Evolutionary conservation across 768 basidiomycete species (phyloP).

Genomic region (Rhodosporidiobolus sp.): DNA sequence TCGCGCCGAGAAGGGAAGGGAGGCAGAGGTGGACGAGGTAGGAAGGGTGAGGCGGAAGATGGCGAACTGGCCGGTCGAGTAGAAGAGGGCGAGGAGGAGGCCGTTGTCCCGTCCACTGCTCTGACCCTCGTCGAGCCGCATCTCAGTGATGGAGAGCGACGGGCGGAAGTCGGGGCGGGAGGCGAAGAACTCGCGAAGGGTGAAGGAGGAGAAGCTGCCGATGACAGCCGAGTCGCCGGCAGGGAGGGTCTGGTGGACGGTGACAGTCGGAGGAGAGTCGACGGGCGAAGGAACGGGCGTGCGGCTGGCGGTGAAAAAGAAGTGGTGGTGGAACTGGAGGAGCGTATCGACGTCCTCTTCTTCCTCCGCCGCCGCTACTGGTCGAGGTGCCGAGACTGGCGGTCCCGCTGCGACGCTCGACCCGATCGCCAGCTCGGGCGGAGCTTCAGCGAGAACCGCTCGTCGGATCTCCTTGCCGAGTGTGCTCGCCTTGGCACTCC

Average conservation of each 20-base stretch:
- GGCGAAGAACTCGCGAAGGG: constrained; percentile 15
- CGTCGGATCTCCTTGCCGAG: constrained; percentile 7
- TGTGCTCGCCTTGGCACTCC: constrained; percentile 8
- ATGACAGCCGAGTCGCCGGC: constrained; percentile 1
- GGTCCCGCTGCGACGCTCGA: neutral
- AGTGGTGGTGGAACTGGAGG: constrained; percentile 24
- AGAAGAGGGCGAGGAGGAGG: constrained; percentile 21
- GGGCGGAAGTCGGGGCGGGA: constrained; percentile 11
- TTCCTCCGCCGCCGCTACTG: neutral
- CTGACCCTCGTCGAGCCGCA: constrained; percentile 20
- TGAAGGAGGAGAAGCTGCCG: constrained; percentile 14
- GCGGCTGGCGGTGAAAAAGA: constrained; percentile 24
- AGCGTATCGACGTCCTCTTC: constrained; percentile 13
- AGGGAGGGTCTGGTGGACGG: constrained; percentile 21
- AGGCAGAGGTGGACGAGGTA: neutral
- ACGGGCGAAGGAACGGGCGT: neutral
- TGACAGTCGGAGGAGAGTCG: neutral
- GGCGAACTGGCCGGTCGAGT: constrained; percentile 35
- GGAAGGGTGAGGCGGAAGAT: constrained; percentile 31
- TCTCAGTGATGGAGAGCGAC: constrained; percentile 16
- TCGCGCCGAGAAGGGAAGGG: neutral
- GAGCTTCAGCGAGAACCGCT: constrained; percentile 14
- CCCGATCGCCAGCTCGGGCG: neutral
- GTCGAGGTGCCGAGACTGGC: neutral
- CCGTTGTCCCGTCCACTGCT: neutral